These are phyloP conservation scores for Nicotiana knightiana DNA, from an alignment of 257 asterid species.

Conservation along the genomic window DNA sequence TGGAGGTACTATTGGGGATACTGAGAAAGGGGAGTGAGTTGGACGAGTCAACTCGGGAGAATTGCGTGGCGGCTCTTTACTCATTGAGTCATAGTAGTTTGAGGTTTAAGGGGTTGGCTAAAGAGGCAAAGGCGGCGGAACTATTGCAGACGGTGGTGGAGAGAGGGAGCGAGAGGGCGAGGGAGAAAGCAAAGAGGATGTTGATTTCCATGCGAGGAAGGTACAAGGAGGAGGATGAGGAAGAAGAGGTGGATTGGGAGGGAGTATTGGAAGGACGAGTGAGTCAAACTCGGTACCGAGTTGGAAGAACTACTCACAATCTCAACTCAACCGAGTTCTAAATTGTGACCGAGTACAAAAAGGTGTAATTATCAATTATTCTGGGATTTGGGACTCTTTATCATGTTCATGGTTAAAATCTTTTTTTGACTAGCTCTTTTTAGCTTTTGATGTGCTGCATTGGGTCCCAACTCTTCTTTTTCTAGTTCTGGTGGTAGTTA, in stretches of 20 bases:
- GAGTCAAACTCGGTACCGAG: conserved; percentile 50
- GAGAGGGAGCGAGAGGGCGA: conserved; percentile 54
- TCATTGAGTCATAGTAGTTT: conserved; percentile 66
- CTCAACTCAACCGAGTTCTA: conserved; percentile 41
- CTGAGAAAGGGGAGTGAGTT: conserved; percentile 40
- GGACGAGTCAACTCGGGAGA: conserved; percentile 66
- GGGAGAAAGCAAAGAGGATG: conserved; percentile 63
- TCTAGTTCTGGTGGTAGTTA: neutral
- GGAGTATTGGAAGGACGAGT: conserved; percentile 59
- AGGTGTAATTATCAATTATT: conserved; percentile 3
- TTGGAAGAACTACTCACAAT: conserved; percentile 12
- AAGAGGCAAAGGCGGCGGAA: conserved; percentile 50
- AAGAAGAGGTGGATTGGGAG: conserved; percentile 69
- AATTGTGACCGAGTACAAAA: neutral
- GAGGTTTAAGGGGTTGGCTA: conserved; percentile 72
- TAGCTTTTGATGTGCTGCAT: neutral
- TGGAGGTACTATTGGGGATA: conserved; percentile 43
- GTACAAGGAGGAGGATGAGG: conserved; percentile 43
- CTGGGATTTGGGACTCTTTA: neutral
- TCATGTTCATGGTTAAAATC: conserved; percentile 4
- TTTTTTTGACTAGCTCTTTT: neutral
- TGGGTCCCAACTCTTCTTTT: neutral
- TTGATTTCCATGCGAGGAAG: conserved; percentile 39
- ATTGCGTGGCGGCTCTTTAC: conserved; percentile 56
- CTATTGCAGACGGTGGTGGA: conserved; percentile 51